phyloP scores from a whole-genome alignment of 805 yeast species.

The Myxozyma vanderwaltii region DNA sequence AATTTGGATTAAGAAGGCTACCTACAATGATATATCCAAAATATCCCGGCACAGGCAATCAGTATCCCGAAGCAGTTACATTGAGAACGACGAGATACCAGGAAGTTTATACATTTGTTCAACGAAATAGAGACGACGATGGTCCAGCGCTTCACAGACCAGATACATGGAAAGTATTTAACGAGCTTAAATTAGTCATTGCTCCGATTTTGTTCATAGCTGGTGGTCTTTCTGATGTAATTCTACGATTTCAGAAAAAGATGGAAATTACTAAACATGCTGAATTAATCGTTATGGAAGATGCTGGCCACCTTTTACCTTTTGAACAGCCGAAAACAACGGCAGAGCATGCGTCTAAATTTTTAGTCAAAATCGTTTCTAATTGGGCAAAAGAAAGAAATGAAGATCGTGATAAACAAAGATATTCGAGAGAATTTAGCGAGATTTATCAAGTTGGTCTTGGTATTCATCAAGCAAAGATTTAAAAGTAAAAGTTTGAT shows the following conservation, averaged over 20 bases:
- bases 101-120: slow-evolving; percentile 25
- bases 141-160: slow-evolving; percentile 2
- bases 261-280: background rate
- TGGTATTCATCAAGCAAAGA: background rate
- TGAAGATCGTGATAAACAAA: background rate
- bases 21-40: slow-evolving; percentile 25
- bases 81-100: slow-evolving; percentile 31
- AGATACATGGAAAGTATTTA: slow-evolving; percentile 1
- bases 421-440: background rate
- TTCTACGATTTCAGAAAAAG: background rate
- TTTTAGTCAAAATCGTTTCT: background rate
- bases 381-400: background rate
- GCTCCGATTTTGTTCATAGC: slow-evolving; percentile 14
- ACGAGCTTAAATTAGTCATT: background rate
- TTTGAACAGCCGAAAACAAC: slow-evolving; percentile 14
- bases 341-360: slow-evolving; percentile 11
- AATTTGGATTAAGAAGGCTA: slow-evolving; percentile 25
- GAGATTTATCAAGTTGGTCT: background rate
- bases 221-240: slow-evolving; percentile 11
- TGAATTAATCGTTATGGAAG: slow-evolving; percentile 4
- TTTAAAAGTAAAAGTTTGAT: too few relatives aligned
- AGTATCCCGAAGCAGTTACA: slow-evolving; percentile 23
- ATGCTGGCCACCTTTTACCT: slow-evolving; percentile 19
- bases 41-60: background rate
- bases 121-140: background rate